Evolutionary conservation across 2,329 filamentous ascomycete species (phyloP).

Genomic region (Aspergillus latus): DNA sequence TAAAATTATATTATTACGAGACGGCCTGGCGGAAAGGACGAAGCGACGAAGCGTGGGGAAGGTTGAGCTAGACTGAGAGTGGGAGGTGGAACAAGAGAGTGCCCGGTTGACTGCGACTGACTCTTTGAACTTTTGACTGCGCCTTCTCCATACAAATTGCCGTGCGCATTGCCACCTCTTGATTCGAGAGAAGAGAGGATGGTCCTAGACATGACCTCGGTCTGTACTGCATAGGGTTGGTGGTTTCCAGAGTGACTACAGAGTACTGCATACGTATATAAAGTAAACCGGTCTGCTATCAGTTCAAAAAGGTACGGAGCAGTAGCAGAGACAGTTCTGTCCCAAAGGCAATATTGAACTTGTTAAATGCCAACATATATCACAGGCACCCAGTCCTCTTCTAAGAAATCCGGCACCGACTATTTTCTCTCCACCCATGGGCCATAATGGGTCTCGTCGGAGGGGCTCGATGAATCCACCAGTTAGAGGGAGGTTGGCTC

Average conservation of each 20-base stretch:
- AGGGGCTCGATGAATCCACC: neutral
- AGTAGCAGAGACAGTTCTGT: neutral
- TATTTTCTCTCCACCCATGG: slow-evolving; percentile 12
- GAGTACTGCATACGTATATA: neutral
- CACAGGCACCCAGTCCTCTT: no score
- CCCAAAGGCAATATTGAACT: no score
- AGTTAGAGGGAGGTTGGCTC: neutral
- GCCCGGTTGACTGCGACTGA: neutral
- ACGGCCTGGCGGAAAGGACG: slow-evolving; percentile 1
- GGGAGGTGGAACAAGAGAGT: neutral
- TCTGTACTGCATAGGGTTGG: neutral
- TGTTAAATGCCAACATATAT: no score
- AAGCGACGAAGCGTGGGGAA: slow-evolving; percentile 13
- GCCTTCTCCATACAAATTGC: neutral
- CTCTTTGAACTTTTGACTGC: neutral
- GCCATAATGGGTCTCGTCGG: slow-evolving; percentile 1
- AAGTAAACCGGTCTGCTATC: neutral
- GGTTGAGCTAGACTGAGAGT: neutral
- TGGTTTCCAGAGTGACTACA: neutral
- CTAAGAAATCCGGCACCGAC: neutral
- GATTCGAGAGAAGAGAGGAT: neutral
- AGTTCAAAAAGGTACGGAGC: neutral
- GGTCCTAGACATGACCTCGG: neutral
- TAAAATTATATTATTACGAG: neutral
- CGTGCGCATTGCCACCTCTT: neutral